Conservation (phyloP, 139 green algal genomes). For the Mychonastes homosphaera region DNA sequence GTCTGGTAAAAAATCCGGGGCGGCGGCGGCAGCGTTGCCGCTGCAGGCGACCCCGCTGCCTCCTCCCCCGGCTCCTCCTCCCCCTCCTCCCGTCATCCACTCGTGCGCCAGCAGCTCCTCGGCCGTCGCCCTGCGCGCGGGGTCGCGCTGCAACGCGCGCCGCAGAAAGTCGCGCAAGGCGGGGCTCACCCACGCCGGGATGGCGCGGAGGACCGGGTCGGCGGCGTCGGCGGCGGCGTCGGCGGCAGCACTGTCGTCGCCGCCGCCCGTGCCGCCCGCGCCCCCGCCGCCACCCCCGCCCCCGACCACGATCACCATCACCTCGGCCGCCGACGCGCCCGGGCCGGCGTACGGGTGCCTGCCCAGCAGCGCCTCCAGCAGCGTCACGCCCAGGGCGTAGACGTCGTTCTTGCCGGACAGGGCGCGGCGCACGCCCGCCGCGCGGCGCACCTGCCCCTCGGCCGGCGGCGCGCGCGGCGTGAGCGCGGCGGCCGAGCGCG, state of each 20-base stretch:
- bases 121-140: slow-evolving; percentile 1
- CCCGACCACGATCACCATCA: no score
- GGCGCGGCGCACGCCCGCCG: no score
- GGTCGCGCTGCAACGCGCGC: slow-evolving; percentile 10
- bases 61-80: no score
- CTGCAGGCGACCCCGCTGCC: no score
- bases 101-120: slow-evolving; percentile 15
- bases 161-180: slow-evolving; percentile 6
- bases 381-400: slow-evolving; percentile 37
- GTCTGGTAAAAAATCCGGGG: no score
- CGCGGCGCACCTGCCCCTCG: no score
- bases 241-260: neutral
- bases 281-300: no score
- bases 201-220: neutral
- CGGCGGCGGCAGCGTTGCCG: no score
- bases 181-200: neutral
- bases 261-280: no score
- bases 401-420: slow-evolving; percentile 55
- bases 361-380: slow-evolving; percentile 29
- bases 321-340: neutral
- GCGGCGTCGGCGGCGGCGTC: neutral
- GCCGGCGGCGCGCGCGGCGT: no score
- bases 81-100: slow-evolving; percentile 15
- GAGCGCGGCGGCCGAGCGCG: no score
- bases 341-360: slow-evolving; percentile 26